phyloP scores from a whole-genome alignment of 306 rosid genomes.

The Lathyrus sativus region DNA sequence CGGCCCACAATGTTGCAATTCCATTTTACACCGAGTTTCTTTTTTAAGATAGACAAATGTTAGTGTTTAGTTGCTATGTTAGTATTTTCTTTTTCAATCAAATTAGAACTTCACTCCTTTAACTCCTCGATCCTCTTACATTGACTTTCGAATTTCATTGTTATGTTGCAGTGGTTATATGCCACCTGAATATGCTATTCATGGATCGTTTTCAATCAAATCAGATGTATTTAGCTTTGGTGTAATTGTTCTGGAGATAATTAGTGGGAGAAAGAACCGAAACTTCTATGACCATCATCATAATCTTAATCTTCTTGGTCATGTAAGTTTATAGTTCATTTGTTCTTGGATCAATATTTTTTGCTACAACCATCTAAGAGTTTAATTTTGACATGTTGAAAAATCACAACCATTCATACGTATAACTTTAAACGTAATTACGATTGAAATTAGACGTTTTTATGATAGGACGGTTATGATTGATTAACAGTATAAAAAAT shows the following conservation, averaged over 20 bases:
- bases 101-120: too few relatives aligned
- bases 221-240: constrained; percentile 30
- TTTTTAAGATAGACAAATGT: too few relatives aligned
- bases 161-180: neutral
- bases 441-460: too few relatives aligned
- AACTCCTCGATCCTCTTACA: neutral
- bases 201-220: constrained; percentile 26
- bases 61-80: too few relatives aligned
- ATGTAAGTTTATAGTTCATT: neutral
- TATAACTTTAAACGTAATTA: too few relatives aligned
- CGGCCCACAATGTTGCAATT: neutral
- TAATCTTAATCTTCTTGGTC: constrained; percentile 33
- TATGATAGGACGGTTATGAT: too few relatives aligned
- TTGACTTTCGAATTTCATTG: neutral
- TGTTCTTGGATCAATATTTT: neutral
- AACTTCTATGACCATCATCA: constrained; percentile 14
- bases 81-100: too few relatives aligned
- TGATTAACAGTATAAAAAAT: too few relatives aligned
- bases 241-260: constrained; percentile 27
- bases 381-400: too few relatives aligned
- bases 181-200: neutral
- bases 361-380: neutral
- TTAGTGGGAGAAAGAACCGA: constrained; percentile 23
- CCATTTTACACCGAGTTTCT: too few relatives aligned
- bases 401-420: too few relatives aligned